Evolutionary conservation across 352 stramenopile genomes (phyloP), one percentile per base, ranked within the genome.

Genomic region (Phytophthora sojae): DNA sequence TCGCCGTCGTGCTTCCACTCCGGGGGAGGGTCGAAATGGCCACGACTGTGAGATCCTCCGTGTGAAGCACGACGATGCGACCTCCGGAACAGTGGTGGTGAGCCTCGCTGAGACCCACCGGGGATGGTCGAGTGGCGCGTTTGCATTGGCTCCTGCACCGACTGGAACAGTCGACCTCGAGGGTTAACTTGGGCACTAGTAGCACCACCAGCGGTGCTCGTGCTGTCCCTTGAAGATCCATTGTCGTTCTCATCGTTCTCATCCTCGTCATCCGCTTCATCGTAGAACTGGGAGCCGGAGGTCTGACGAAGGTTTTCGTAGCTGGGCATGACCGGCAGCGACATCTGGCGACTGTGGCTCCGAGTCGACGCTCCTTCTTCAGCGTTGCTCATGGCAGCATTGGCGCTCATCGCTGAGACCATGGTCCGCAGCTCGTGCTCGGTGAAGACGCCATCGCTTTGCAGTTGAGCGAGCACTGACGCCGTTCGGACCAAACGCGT

Each of bases 1-100:
- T 91, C 83, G 30, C 86, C 85, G 61, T 93, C 82, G 60, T 85
- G 86, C 29, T 89, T 86, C 88, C 88, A 96, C 59, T 90, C 83
- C 6, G 85, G 85, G 19, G 86, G 79, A 21, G 79, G 82, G 55
- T 91, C 82, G 58, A 89, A 83, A 11, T 73, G 55, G 2, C 64
- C 52, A 29, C 57, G 71, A 23, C 64, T 61, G 17, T 73, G 59
- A 26, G 69, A 75, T 53, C 57, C 67, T 53, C 57, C 67, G 30
- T 79, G 66, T 1, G 74, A 81, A 29, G 62, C 74, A 37, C 74
- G 74, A 49, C 70, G 70, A 23, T 74, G 73, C 23, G 62, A 63
- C 57, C 55, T 67, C 44, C 45, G 64, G 30, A 74, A 70, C 15
- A 79, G 29, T 1, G 60, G 70, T 17, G 74, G 74, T 12, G 70